These are phyloP conservation scores for Leptodontidium sp. DNA, from an alignment of 2,329 filamentous ascomycete species.

Conservation along the genomic window DNA sequence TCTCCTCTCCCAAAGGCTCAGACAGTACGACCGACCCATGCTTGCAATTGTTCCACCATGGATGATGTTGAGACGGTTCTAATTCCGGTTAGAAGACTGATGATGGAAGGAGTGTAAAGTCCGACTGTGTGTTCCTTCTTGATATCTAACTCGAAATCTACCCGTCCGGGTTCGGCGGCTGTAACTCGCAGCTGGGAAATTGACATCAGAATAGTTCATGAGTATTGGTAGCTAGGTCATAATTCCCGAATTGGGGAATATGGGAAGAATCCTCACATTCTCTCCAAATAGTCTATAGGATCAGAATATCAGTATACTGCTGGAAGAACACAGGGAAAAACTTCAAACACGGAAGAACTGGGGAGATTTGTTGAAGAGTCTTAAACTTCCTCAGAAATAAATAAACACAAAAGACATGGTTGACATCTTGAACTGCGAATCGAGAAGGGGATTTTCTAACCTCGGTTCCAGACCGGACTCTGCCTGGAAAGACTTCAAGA, in stretches of 20 bases:
- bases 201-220: slow-evolving; percentile 4
- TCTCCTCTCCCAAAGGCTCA: neutral
- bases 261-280: slow-evolving; percentile 39
- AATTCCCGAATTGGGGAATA: neutral
- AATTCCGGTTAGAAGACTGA: neutral
- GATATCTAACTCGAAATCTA: slow-evolving; percentile 80
- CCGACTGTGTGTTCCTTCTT: slow-evolving; percentile 76
- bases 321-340: neutral
- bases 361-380: neutral
- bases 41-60: slow-evolving; percentile 83
- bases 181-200: slow-evolving; percentile 68
- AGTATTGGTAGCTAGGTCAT: neutral
- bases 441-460: slow-evolving; percentile 55
- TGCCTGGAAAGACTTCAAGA: slow-evolving; percentile 77
- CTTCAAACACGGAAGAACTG: neutral
- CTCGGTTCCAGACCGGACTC: slow-evolving; percentile 90
- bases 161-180: slow-evolving; percentile 68
- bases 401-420: neutral
- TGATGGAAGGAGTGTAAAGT: neutral
- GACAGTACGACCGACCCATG: slow-evolving; percentile 53
- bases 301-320: neutral
- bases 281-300: slow-evolving; percentile 45
- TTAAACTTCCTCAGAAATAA: neutral
- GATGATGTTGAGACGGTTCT: slow-evolving; percentile 80
- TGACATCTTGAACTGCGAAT: neutral